Conservation (phyloP, 208 protist species). For the Histomonas meleagridis region DNA sequence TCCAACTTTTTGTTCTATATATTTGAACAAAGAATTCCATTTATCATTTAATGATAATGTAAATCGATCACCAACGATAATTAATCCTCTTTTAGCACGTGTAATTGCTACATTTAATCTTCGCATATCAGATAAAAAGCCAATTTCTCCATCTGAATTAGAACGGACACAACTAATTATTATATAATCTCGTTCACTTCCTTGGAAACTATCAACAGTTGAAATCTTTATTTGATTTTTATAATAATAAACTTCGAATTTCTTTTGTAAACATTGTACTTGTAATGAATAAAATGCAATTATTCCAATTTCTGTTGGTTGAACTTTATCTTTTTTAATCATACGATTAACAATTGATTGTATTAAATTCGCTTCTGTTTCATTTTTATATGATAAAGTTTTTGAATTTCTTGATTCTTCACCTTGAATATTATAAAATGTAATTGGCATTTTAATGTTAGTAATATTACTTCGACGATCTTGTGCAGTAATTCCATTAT, state of each 20-base stretch:
- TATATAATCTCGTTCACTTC: background rate
- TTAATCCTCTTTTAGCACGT: conserved; percentile 46
- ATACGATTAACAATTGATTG: background rate
- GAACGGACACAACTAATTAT: conserved; percentile 29
- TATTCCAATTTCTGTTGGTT: background rate
- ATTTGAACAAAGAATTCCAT: too few species aligned
- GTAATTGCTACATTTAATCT: conserved; percentile 76
- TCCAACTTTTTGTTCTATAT: too few species aligned
- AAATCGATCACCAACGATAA: conserved; percentile 43
- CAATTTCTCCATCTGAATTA: conserved; percentile 47
- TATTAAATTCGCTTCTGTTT: background rate
- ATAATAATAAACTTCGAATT: background rate
- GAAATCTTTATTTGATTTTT: background rate
- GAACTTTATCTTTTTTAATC: background rate
- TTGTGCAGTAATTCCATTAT: too few species aligned
- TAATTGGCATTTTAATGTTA: background rate
- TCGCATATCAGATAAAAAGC: conserved; percentile 70
- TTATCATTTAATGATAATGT: conserved; percentile 27
- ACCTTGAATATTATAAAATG: background rate
- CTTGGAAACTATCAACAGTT: background rate
- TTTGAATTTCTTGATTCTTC: background rate
- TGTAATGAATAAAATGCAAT: background rate
- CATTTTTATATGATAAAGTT: background rate
- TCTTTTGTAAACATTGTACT: background rate
- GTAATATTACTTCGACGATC: background rate